These are phyloP conservation scores for Panaeolus papilionaceus DNA, from an alignment of 768 basidiomycete genomes.

Conservation along the genomic window DNA sequence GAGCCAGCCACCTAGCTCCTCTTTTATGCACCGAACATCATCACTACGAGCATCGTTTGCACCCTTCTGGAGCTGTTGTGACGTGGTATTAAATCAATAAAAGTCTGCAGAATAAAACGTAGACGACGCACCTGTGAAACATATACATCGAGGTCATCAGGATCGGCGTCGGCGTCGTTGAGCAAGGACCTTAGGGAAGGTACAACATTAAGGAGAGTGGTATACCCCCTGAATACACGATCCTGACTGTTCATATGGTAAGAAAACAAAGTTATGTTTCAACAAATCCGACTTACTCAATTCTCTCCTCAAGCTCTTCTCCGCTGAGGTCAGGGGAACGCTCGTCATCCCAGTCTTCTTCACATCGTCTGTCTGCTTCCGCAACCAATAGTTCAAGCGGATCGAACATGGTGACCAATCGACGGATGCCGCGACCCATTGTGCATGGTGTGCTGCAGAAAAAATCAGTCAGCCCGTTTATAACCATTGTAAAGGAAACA, in stretches of 20 bases:
- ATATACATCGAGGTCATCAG: neutral
- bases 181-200: constrained; percentile 16
- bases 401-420: constrained; percentile 19
- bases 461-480: no score
- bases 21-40: constrained; percentile 18
- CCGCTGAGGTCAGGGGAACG: neutral
- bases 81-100: no score
- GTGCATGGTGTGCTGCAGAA: constrained; percentile 16
- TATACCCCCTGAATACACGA: constrained; percentile 14
- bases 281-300: constrained; percentile 12
- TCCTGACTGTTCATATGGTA: constrained; percentile 15
- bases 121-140: constrained; percentile 3
- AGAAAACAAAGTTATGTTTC: neutral
- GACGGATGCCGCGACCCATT: constrained; percentile 18
- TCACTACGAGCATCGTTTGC: constrained; percentile 19
- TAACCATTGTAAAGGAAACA: no score
- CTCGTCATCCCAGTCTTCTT: constrained; percentile 17
- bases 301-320: constrained; percentile 12
- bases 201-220: constrained; percentile 14
- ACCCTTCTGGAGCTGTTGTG: constrained; percentile 17
- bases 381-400: constrained; percentile 16
- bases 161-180: constrained; percentile 11
- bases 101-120: no score
- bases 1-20: constrained; percentile 18
- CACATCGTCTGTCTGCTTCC: constrained; percentile 18